Percentiles rank a stretch among this genome's conserved stretches.
phyloP scores from a whole-genome alignment of 2,329 filamentous ascomycete species.

The Didymella sp. region DNA sequence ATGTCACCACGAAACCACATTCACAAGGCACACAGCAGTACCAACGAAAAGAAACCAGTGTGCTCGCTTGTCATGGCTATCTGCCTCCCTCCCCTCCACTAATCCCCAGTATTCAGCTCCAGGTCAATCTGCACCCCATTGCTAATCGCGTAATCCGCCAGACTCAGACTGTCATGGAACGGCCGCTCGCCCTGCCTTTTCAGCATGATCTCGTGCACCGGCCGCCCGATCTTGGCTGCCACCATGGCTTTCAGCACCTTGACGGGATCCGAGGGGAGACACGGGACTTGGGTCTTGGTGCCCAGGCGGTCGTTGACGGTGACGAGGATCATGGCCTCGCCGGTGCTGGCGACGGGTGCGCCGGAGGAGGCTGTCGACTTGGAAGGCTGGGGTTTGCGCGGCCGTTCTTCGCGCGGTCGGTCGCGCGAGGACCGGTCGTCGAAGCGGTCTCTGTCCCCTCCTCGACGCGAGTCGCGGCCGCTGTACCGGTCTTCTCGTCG shows the following conservation, averaged over 20 bases:
- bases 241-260: conserved; percentile 91
- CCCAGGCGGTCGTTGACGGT: conserved; percentile 94
- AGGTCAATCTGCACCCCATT: conserved; percentile 75
- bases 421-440: no score
- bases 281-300: conserved; percentile 94
- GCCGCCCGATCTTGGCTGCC: conserved; percentile 83
- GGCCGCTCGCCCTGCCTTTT: conserved; percentile 91
- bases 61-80: neutral
- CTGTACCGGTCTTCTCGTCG: conserved; percentile 2
- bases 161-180: conserved; percentile 87
- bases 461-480: neutral
- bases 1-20: no score
- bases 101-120: conserved; percentile 50
- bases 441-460: neutral
- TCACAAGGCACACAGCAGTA: no score
- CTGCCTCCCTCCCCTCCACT: neutral
- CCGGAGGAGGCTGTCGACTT: conserved; percentile 29
- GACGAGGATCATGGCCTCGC: conserved; percentile 90
- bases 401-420: neutral
- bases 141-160: conserved; percentile 93
- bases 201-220: conserved; percentile 88
- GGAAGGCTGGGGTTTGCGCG: neutral
- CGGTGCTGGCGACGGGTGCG: conserved; percentile 27
- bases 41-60: no score
- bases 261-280: conserved; percentile 82